Conservation (phyloP, 192 early-diverging fungal species). For the Diversispora epigaea region DNA sequence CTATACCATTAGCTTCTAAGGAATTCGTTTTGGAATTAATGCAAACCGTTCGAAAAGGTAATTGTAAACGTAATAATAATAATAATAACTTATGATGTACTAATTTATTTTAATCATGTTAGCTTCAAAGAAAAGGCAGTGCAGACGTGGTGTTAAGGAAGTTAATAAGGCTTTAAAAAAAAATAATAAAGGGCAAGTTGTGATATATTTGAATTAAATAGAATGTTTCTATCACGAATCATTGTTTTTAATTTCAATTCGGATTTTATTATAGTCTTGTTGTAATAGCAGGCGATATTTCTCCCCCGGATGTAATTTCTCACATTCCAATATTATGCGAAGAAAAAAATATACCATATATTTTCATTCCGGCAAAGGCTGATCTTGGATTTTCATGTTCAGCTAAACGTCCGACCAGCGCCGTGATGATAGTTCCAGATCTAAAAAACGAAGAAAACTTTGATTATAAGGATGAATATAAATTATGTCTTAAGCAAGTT, state of each 20-base stretch:
- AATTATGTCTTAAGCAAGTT: constrained; percentile 76
- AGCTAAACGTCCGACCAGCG: constrained; percentile 94
- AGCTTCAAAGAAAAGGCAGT: constrained; percentile 84
- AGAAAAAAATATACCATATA: constrained; percentile 90
- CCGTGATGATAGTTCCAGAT: constrained; percentile 85
- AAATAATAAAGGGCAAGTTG: constrained; percentile 79
- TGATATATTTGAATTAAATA: background rate
- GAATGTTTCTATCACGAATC: background rate
- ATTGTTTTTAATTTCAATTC: constrained; percentile 9
- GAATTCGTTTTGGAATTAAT: constrained; percentile 83
- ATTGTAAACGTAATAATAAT: constrained; percentile 9
- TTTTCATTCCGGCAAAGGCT: constrained; percentile 94
- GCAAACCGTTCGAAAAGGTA: constrained; percentile 91
- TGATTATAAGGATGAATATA: constrained; percentile 86
- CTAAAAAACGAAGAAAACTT: constrained; percentile 64
- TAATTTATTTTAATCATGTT: constrained; percentile 15
- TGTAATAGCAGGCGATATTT: constrained; percentile 94
- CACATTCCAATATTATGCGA: constrained; percentile 98
- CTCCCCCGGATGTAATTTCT: constrained; percentile 95
- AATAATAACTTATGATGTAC: background rate
- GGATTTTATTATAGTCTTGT: constrained; percentile 61
- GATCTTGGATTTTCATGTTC: constrained; percentile 89
- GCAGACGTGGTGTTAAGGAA: constrained; percentile 97
- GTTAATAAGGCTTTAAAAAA: constrained; percentile 96
- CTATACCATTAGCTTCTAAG: constrained; percentile 78